A percentile compares a stretch with the other conserved stretches of the same genome.
phyloP scores from a whole-genome alignment of 495 filamentous ascomycete species.

The Penicillium cinerascens region DNA sequence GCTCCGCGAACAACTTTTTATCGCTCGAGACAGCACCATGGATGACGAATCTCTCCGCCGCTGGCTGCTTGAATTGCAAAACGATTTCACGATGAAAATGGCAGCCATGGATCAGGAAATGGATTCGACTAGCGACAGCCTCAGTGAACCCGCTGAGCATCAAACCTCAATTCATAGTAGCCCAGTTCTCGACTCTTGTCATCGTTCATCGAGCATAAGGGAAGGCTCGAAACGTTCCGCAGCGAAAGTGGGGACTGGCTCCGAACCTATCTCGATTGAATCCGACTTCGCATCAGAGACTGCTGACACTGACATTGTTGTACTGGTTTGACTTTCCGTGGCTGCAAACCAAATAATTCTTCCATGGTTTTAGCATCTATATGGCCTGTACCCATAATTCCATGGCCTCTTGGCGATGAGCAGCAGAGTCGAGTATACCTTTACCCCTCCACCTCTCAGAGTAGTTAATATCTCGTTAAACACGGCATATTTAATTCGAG shows the following conservation, averaged over 20 bases:
- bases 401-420: background rate
- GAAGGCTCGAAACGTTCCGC: too few relatives aligned
- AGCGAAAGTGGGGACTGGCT: background rate
- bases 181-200: background rate
- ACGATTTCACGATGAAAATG: conserved; percentile 75
- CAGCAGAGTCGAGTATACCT: background rate
- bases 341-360: background rate
- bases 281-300: conserved; percentile 1
- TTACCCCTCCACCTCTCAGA: background rate
- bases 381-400: background rate
- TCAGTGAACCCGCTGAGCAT: background rate
- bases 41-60: conserved; percentile 55
- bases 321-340: conserved; percentile 6
- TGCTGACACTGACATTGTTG: conserved; percentile 10
- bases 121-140: conserved; percentile 7
- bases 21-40: conserved; percentile 66
- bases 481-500: background rate
- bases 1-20: conserved; percentile 69
- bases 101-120: conserved; percentile 49
- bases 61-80: conserved; percentile 69
- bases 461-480: background rate
- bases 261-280: conserved; percentile 7
- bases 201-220: background rate
- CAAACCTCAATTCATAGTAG: background rate
- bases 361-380: background rate